Percentiles rank a stretch among this genome's conserved stretches.
phyloP scores from a whole-genome alignment of 2,329 filamentous ascomycete species.

The Aspergillus aculeatus region DNA sequence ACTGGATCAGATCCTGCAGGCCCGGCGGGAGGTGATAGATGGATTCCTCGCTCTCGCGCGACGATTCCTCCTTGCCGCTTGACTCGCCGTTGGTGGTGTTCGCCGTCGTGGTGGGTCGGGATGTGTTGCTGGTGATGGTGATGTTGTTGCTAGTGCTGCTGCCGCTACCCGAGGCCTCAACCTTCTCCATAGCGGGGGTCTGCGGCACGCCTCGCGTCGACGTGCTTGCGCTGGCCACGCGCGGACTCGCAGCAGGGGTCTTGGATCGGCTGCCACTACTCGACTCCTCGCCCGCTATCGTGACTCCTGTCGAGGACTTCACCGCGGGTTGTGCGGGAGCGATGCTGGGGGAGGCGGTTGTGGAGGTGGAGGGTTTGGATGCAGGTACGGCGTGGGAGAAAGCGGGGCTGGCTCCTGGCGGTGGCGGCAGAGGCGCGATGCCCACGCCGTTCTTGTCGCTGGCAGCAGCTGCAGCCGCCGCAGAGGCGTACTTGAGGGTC shows the following conservation, averaged over 20 bases:
- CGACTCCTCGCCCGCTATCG: slow-evolving; percentile 43
- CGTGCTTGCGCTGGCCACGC: slow-evolving; percentile 42
- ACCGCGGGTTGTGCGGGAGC: slow-evolving; percentile 50
- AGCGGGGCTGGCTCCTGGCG: slow-evolving; percentile 64
- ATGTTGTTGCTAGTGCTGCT: slow-evolving; percentile 27
- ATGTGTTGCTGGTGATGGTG: slow-evolving; percentile 10
- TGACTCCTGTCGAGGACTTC: slow-evolving; percentile 37
- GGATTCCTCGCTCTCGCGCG: slow-evolving; percentile 63
- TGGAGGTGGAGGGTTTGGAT: slow-evolving; percentile 56
- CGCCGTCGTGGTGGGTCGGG: slow-evolving; percentile 47
- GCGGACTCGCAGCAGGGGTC: slow-evolving; percentile 52
- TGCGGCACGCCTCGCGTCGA: slow-evolving; percentile 44
- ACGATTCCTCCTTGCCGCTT: slow-evolving; percentile 41
- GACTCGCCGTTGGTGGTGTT: slow-evolving; percentile 51
- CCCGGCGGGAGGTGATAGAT: slow-evolving; percentile 90
- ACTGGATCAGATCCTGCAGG: slow-evolving; percentile 84
- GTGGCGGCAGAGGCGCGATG: slow-evolving; percentile 88
- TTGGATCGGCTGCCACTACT: slow-evolving; percentile 42
- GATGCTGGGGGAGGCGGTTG: slow-evolving; percentile 58
- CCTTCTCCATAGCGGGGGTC: slow-evolving; percentile 49
- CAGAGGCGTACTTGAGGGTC: slow-evolving; percentile 93
- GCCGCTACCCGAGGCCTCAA: slow-evolving; percentile 39
- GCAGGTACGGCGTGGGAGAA: slow-evolving; percentile 50
- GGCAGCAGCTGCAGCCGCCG: slow-evolving; percentile 87
- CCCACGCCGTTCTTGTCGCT: slow-evolving; percentile 85